Percentiles rank a stretch among this genome's conserved stretches.
These are phyloP conservation scores for Lactarius tabidus DNA, from an alignment of 768 basidiomycete species.

Conservation along the genomic window DNA sequence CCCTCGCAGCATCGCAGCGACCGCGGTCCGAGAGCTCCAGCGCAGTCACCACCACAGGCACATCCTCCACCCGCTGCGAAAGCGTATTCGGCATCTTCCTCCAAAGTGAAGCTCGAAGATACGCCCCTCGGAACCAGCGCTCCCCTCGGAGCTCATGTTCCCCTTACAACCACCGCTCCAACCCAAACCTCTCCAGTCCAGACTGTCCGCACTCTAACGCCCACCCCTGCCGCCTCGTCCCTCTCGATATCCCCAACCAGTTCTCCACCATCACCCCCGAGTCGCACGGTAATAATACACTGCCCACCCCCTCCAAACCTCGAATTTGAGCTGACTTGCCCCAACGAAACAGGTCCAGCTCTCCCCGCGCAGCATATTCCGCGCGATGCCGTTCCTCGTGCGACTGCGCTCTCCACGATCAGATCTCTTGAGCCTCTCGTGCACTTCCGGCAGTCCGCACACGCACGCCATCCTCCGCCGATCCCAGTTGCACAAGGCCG, in stretches of 20 bases:
- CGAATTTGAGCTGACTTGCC: background rate
- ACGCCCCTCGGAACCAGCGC: constrained; percentile 11
- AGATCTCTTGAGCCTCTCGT: constrained; percentile 13
- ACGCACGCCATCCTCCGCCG: constrained; percentile 9
- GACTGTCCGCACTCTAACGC: background rate
- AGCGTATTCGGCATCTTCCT: constrained; percentile 13
- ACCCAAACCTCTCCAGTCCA: background rate
- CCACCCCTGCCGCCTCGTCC: background rate
- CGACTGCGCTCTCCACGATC: constrained; percentile 12
- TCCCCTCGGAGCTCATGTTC: constrained; percentile 1
- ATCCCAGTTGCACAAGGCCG: background rate
- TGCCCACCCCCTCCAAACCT: background rate
- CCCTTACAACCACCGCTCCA: constrained; percentile 4
- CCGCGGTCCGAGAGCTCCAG: background rate
- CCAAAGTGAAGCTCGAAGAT: constrained; percentile 18
- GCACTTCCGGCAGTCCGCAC: constrained; percentile 10
- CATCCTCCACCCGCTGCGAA: background rate
- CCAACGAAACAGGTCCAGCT: background rate
- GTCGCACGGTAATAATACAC: background rate
- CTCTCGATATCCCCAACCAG: background rate
- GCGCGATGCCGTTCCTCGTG: constrained; percentile 15
- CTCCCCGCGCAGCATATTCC: constrained; percentile 22
- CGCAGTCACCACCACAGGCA: background rate
- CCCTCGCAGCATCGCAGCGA: constrained; percentile 14
- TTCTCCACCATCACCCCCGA: background rate